phyloP scores from a whole-genome alignment of 257 asterid species.

The Thymus quinquecostatus region DNA sequence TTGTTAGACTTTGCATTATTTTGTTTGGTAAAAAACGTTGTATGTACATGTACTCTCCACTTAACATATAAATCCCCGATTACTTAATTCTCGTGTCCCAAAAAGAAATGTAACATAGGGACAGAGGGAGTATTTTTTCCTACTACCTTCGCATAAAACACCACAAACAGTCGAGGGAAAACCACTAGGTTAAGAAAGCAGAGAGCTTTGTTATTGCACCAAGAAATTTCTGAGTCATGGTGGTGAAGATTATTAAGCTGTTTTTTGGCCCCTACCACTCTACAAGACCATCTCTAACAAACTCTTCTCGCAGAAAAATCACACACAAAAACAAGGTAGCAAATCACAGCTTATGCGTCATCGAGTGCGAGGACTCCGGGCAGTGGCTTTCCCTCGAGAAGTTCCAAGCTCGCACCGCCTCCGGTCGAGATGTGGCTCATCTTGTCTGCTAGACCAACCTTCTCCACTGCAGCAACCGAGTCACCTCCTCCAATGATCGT shows the following conservation, averaged over 20 bases:
- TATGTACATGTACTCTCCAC: too few species aligned
- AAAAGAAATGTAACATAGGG: too few species aligned
- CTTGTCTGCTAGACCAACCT: constrained; percentile 87
- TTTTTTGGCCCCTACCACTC: constrained; percentile 29
- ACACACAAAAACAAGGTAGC: constrained; percentile 20
- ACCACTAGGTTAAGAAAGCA: not conserved
- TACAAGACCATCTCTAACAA: constrained; percentile 35
- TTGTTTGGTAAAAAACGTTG: too few species aligned
- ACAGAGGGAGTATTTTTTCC: too few species aligned
- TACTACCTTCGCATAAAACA: too few species aligned
- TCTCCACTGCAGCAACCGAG: constrained; percentile 96
- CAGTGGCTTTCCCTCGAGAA: constrained; percentile 81
- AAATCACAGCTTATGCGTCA: constrained; percentile 51
- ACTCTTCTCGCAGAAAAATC: constrained; percentile 19
- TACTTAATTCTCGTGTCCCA: too few species aligned
- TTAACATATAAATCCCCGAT: too few species aligned
- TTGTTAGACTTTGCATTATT: too few species aligned
- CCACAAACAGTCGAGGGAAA: too few species aligned
- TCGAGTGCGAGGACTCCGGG: constrained; percentile 87
- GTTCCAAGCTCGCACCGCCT: constrained; percentile 96
- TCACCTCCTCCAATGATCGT: constrained; percentile 92
- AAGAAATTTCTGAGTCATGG: constrained; percentile 26
- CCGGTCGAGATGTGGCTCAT: constrained; percentile 98
- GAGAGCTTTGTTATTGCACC: constrained; percentile 28
- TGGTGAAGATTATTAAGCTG: constrained; percentile 41